Evolutionary conservation across 2,329 filamentous ascomycete species (phyloP), one percentile per base, ranked within the genome.

Genomic region (Pestalotiopsis sp.): DNA sequence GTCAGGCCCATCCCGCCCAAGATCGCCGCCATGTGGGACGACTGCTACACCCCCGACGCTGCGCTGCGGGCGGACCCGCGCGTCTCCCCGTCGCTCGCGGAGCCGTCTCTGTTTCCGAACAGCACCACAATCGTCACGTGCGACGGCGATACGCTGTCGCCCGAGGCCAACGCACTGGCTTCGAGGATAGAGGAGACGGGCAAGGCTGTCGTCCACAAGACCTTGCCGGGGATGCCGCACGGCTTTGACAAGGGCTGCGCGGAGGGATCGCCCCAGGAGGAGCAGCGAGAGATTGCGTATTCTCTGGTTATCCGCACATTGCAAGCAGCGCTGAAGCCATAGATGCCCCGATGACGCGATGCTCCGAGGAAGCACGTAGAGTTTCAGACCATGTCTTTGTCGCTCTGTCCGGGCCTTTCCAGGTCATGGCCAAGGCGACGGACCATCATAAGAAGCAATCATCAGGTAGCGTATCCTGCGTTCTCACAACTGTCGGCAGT

Each of bases 21-120:
- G n/a, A 62, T 39, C 62, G 70, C 56, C 41, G 45, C 52, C 20
- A 38, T 72, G 17, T 70, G 70, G 39, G 70, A 70, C 56, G 65
- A 72, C 39, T 68, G 65, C 45, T 72, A 72, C 57, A 68, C 66
- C 39, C 71, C 71, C 2, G 70, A 73, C 41, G 36, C 65, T n/a
- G 38, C 27, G 14, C 39, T 36, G 14, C 66, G 70, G 45, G 70
- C 23, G 13, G 69, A 72, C 3, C 71, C 72, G 2, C 66, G 68
- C 23, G 59, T 70, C 61, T 72, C 71, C 14, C 70, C 68, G 12
- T 59, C 49, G 11, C 70, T 72, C 14, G 66, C 72, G 13, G 60
- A 70, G 23, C 39, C 66, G 9, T 58, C 66, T 12, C 61, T 72
- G 45, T 73, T 73, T 49, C 69, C 71, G 3, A 41, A 57, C 2